Base-by-base conservation (phyloP, 495 filamentous ascomycete species). In the Ascobolus immersus region DNA sequence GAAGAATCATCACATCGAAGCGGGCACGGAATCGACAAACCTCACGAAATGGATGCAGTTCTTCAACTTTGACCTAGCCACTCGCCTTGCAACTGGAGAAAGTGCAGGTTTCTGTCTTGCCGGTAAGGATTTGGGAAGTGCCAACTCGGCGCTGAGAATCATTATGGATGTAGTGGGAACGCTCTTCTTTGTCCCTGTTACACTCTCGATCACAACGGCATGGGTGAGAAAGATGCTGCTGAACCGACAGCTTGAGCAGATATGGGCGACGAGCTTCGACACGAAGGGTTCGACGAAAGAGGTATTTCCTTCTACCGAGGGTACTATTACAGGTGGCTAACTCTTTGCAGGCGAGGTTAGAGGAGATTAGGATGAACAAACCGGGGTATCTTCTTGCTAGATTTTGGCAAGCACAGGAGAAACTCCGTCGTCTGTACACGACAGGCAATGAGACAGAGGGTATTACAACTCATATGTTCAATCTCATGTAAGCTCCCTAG, bases 21-120 rank as follows among this genome's bases (percentile, higher is more conserved):
- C n/a, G n/a, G n/a, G n/a, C n/a, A 67, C 0, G 60, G 64, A 30
- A 47, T 67, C 7, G 55, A 71, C 37, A 43, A 58, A 5, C 50
- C 71, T 84, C 34, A 62, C 60, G 0, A 52, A 60, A 27, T 84
- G 78, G 78, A 51, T 80, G 9, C 73, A 79, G 43, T 81, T 67
- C 45, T 82, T 71, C 43, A 71, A 73, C 3, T 81, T 78, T 42
- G 77, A 86, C 43, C 71, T 79, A 6, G 34, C 35, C 17, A 30
- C 40, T 5, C 41, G 41, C 9, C 34, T 48, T 11, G n/a, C 25
- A 17, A 31, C 17, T 4, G 47, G 47, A 10, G 27, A 41, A 12
- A 41, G 44, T 5, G 22, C 14, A 7, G 45, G 45, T 8, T 40
- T 48, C 11, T 48, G 44, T 7, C 37, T 34, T 4, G 45, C 44